Evolutionary conservation across 495 filamentous ascomycete species (phyloP), one percentile per base, ranked within the genome.

Genomic region (Neurospora sp.): DNA sequence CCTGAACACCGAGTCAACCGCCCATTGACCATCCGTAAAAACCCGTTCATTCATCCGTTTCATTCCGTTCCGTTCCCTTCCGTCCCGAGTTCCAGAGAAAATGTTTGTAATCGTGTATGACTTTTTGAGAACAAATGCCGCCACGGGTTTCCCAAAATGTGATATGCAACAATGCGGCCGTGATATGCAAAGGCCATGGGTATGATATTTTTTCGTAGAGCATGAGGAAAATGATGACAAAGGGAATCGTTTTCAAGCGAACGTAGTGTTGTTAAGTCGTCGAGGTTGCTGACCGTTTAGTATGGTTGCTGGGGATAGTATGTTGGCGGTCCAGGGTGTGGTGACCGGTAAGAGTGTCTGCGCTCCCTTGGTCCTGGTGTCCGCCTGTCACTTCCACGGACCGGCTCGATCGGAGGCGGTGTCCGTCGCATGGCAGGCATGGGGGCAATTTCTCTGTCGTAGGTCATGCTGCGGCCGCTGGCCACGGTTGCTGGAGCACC

Each of bases 331-430:
- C 79, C 78, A 4, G 78, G 78, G 16, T 74, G 75, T n/a, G 72
- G 73, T 41, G 75, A 69, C n/a, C 79, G 73, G 65, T 71, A 78
- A 11, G 73, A 74, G 7, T 72, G 69, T 41, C 80, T 76, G 38
- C 78, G 74, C 18, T 76, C 73, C 35, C 73, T 73, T 27, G 78
- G 79, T 31, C 42, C 80, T 4, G 80, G 80, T 4, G 80, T 82
- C 73, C 80, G 77, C 71, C 80, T 71, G 37, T 80, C 78, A 10
- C 53, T 65, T 65, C 53, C 53, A 65, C 78, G 77, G 48, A 77
- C 42, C 6, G 75, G 77, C 72, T 82, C 80, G 4, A 79, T 73
- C 20, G 78, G 74, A 22, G 80, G 80, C 20, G 80, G 80, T 11
- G 80, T 81, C 35, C 80, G 72, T 10, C 79, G 71, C 41, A 79